phyloP scores from a whole-genome alignment of 2,329 filamentous ascomycete genomes.

The Acrodontium crateriforme region DNA sequence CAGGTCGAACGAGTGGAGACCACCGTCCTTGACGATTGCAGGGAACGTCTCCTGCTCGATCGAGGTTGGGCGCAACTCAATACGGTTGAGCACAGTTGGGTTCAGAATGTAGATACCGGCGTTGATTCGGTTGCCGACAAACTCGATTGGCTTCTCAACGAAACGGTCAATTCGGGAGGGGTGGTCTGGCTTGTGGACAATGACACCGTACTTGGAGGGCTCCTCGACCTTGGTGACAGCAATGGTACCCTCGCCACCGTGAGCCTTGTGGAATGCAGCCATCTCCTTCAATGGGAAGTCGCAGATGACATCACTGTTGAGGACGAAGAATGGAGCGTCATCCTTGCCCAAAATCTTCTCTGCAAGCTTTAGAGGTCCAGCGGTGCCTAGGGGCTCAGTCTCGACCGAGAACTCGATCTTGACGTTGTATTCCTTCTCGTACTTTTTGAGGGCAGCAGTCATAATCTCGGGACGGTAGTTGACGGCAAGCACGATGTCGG shows the following conservation, averaged over 20 bases:
- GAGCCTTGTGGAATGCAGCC: conserved; percentile 78
- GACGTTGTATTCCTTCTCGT: conserved; percentile 83
- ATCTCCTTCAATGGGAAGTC: conserved; percentile 90
- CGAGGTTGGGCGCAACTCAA: conserved; percentile 89
- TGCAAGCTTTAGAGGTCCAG: conserved; percentile 87
- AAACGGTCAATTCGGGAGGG: conserved; percentile 90
- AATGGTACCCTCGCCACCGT: conserved; percentile 94
- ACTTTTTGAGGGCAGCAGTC: conserved; percentile 88
- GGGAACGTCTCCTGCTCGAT: conserved; percentile 99
- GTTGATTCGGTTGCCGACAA: conserved; percentile 97
- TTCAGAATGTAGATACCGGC: conserved; percentile 97
- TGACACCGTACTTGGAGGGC: conserved; percentile 95
- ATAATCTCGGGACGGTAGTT: conserved; percentile 98
- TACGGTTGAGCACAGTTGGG: conserved; percentile 76
- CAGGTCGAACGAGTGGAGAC: conserved; percentile 89
- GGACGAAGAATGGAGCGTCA: conserved; percentile 88
- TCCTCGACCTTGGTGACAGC: conserved; percentile 98
- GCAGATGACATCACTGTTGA: conserved; percentile 97
- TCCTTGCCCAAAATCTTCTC: conserved; percentile 88
- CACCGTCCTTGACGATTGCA: conserved; percentile 73
- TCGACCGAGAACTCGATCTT: conserved; percentile 97
- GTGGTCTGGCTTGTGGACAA: conserved; percentile 92
- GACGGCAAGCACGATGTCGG: conserved; percentile 92
- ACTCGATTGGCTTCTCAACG: conserved; percentile 98
- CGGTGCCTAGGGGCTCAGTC: conserved; percentile 86